These are phyloP conservation scores for Syzygium aromaticum DNA, from an alignment of 345 rosid genomes.

Conservation along the genomic window DNA sequence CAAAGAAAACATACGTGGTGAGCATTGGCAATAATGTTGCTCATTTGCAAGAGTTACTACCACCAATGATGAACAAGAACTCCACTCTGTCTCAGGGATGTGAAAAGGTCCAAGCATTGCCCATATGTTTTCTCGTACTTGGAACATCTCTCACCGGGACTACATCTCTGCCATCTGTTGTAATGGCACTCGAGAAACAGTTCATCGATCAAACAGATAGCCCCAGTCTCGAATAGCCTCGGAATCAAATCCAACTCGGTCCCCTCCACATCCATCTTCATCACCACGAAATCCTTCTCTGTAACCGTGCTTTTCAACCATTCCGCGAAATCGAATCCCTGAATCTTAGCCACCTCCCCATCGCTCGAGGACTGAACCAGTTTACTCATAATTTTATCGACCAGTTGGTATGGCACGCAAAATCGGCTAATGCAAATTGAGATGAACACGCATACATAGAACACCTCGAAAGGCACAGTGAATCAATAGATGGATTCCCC, in stretches of 20 bases:
- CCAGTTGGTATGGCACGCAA: no score
- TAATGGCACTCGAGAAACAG: constrained; percentile 95
- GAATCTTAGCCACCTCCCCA: constrained; percentile 62
- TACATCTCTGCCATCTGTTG: constrained; percentile 96
- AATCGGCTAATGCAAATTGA: no score
- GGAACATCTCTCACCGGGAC: constrained; percentile 85
- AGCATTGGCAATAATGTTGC: constrained; percentile 13
- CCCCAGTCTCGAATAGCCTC: constrained; percentile 68
- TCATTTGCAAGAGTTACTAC: constrained; percentile 23
- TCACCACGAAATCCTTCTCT: constrained; percentile 84
- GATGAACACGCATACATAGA: no score
- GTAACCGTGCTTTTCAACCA: constrained; percentile 81
- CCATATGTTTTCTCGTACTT: constrained; percentile 77
- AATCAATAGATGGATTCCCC: no score
- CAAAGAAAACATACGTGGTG: not conserved
- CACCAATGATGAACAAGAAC: constrained; percentile 99
- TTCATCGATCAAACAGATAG: constrained; percentile 90
- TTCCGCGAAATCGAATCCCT: constrained; percentile 86
- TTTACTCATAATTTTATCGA: no score
- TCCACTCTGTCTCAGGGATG: constrained; percentile 74
- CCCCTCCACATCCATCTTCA: constrained; percentile 99
- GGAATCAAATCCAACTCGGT: constrained; percentile 94
- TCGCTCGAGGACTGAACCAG: no score
- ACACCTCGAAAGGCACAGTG: no score
- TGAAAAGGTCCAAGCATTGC: constrained; percentile 77